Evolutionary conservation across 352 stramenopile genomes (phyloP).

Genomic region (Thalassiosira ordinaria): DNA sequence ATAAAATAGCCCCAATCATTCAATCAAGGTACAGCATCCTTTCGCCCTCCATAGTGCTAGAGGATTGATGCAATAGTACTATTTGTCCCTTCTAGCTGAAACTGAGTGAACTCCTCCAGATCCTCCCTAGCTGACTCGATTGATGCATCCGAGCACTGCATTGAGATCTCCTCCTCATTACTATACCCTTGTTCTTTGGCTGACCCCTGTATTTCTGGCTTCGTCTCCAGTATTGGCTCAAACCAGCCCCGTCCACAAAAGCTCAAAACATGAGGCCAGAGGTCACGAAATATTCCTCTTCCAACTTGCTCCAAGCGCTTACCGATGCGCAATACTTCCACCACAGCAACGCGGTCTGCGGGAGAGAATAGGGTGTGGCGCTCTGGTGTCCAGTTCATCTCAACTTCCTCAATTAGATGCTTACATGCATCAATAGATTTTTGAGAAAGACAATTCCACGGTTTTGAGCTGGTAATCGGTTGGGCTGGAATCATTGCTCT

Average conservation of each 20-base stretch:
- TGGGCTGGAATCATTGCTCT: slow-evolving; percentile 76
- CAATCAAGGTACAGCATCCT: no score
- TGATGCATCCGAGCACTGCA: slow-evolving; percentile 22
- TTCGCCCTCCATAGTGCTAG: no score
- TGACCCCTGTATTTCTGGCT: not conserved
- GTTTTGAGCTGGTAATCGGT: slow-evolving; percentile 78
- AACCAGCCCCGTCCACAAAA: slow-evolving; percentile 86
- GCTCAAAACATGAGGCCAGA: slow-evolving; percentile 77
- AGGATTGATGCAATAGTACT: not conserved
- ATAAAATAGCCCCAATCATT: not conserved
- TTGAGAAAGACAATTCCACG: slow-evolving; percentile 85
- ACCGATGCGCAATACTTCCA: slow-evolving; percentile 77
- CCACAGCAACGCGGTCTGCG: slow-evolving; percentile 69
- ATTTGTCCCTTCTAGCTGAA: slow-evolving; percentile 46
- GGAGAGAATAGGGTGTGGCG: slow-evolving; percentile 77
- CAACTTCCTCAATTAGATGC: slow-evolving; percentile 74
- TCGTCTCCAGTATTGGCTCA: slow-evolving; percentile 38
- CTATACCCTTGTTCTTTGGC: slow-evolving; percentile 6
- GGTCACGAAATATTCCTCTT: slow-evolving; percentile 75
- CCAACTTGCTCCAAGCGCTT: slow-evolving; percentile 78
- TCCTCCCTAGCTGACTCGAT: slow-evolving; percentile 29
- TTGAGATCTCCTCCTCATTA: slow-evolving; percentile 31
- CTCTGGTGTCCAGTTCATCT: slow-evolving; percentile 76
- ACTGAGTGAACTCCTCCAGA: slow-evolving; percentile 48
- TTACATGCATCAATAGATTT: slow-evolving; percentile 80